Evolutionary conservation across 345 rosid genomes (phyloP).

Genomic region (Geranium rotundifolium): DNA sequence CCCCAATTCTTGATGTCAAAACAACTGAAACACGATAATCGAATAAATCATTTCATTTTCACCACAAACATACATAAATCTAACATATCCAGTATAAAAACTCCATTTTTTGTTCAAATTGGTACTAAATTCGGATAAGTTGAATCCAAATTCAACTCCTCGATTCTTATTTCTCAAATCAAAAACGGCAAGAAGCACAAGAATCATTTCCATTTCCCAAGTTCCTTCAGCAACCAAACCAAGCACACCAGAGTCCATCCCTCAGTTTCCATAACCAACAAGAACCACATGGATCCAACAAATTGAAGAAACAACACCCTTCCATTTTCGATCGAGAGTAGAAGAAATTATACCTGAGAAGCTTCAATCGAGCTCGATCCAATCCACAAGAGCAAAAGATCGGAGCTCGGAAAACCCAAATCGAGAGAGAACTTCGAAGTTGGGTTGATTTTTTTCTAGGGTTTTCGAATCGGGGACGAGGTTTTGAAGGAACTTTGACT

Average conservation of each 20-base stretch:
- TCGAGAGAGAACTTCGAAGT: background rate
- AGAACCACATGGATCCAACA: background rate
- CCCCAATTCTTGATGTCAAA: too few relatives aligned
- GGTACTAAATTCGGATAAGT: too few relatives aligned
- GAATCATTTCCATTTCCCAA: background rate
- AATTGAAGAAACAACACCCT: background rate
- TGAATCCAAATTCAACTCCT: background rate
- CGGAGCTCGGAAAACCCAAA: background rate
- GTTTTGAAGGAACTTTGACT: slow-evolving; percentile 8
- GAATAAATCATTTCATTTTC: too few relatives aligned
- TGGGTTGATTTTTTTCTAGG: background rate
- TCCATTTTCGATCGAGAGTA: background rate
- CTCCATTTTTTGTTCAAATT: background rate
- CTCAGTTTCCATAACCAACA: background rate
- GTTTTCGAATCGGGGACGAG: background rate
- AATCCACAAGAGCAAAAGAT: background rate
- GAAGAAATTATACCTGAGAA: slow-evolving; percentile 6
- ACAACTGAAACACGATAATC: too few relatives aligned
- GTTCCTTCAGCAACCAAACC: slow-evolving; percentile 2
- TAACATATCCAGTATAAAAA: too few relatives aligned
- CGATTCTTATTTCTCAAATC: too few relatives aligned
- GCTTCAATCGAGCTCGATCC: slow-evolving; percentile 2
- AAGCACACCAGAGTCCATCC: background rate
- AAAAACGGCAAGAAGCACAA: too few relatives aligned
- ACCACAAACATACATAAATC: too few relatives aligned